phyloP scores from a whole-genome alignment of 1,284 basidiomycete species.

The Fomes fomentarius region DNA sequence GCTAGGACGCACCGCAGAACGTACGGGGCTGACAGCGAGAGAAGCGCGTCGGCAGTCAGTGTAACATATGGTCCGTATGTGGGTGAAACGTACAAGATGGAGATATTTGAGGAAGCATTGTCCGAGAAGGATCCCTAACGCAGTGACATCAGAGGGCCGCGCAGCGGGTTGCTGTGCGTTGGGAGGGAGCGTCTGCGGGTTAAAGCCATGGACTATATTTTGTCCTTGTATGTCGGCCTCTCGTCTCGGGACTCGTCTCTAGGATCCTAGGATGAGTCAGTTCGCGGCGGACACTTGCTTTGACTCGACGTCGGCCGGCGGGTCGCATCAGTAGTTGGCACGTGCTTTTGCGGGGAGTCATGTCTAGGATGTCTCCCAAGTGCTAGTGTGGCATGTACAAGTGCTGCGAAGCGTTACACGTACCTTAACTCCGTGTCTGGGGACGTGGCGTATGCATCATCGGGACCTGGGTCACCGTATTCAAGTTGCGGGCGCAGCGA shows the following conservation, averaged over 20 bases:
- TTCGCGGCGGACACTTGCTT: constrained; percentile 10
- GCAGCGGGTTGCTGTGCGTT: constrained; percentile 22
- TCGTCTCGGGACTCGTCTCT: constrained; percentile 9
- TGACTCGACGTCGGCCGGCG: constrained; percentile 22
- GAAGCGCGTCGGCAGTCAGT: constrained; percentile 16
- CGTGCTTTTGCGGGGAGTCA: constrained; percentile 23
- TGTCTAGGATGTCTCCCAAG: constrained; percentile 15
- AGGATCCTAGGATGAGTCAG: constrained; percentile 21
- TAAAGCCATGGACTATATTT: constrained; percentile 11
- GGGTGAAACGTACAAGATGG: constrained; percentile 13
- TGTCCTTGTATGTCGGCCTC: constrained; percentile 23
- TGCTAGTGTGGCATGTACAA: constrained; percentile 8
- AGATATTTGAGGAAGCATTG: constrained; percentile 20
- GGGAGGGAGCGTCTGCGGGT: constrained; percentile 6
- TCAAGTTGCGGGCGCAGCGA: constrained; percentile 2
- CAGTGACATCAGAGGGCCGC: constrained; percentile 20
- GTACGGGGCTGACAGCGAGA: constrained; percentile 2
- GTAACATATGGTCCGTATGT: constrained; percentile 11
- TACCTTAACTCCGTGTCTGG: constrained; percentile 14
- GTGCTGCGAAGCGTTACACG: constrained; percentile 9
- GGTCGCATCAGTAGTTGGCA: constrained; percentile 20
- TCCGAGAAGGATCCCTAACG: constrained; percentile 5
- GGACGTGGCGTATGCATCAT: constrained; percentile 6
- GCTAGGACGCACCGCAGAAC: constrained; percentile 18
- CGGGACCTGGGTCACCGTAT: background rate